A percentile compares a stretch with the other conserved stretches of the same genome.
Conservation (phyloP, 768 basidiomycete species). For the Rhodotorula graminis region DNA sequence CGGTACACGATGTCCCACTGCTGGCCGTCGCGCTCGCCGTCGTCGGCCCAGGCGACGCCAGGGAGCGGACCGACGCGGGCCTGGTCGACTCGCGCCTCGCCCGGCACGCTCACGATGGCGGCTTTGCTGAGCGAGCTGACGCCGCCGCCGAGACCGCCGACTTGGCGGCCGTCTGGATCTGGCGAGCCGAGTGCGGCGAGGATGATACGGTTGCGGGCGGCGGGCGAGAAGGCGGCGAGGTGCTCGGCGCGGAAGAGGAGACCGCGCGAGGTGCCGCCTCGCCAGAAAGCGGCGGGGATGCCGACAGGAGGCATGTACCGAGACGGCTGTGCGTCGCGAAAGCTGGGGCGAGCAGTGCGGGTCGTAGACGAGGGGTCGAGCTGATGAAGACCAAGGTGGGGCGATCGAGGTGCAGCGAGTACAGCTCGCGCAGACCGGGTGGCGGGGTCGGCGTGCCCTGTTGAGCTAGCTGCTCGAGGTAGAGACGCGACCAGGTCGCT, state of each 20-base stretch:
- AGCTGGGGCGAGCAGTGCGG: neutral
- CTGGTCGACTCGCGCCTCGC: slow-evolving; percentile 21
- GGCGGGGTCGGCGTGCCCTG: too few species aligned
- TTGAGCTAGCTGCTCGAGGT: too few species aligned
- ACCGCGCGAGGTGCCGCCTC: slow-evolving; percentile 37
- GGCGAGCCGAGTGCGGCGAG: slow-evolving; percentile 31
- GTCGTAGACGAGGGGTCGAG: neutral
- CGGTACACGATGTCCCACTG: slow-evolving; percentile 36
- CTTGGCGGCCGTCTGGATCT: slow-evolving; percentile 24
- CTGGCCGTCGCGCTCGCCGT: slow-evolving; percentile 1
- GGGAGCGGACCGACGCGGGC: slow-evolving; percentile 10
- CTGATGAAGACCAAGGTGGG: neutral
- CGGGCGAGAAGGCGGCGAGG: slow-evolving; percentile 16
- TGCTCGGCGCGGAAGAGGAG: slow-evolving; percentile 28
- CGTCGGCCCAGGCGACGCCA: slow-evolving; percentile 34
- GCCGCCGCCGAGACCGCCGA: slow-evolving; percentile 19
- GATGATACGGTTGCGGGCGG: slow-evolving; percentile 30
- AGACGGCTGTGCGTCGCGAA: neutral
- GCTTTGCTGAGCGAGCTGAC: slow-evolving; percentile 32
- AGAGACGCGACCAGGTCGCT: too few species aligned
- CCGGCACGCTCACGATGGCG: slow-evolving; percentile 18
- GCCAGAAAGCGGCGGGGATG: slow-evolving; percentile 28
- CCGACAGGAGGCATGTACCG: slow-evolving; percentile 9
- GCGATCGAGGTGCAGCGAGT: too few species aligned
- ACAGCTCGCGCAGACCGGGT: too few species aligned